Conservation (phyloP, 805 yeast genomes). For the Cyberlindnera maritima region DNA sequence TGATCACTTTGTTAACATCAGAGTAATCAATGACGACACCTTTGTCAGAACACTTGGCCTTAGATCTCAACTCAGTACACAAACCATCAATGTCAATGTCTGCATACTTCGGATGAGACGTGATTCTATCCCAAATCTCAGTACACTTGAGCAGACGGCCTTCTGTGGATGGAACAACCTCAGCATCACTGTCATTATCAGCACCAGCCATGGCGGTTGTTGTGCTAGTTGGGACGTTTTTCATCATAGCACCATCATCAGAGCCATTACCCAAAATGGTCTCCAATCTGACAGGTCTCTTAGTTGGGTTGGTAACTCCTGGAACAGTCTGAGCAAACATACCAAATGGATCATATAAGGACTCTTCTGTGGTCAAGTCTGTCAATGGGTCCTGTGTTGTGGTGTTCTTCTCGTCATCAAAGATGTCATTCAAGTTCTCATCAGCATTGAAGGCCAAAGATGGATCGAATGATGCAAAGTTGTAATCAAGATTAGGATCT, state of each 20-base stretch:
- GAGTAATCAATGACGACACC: conserved; percentile 85
- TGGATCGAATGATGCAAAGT: conserved; percentile 45
- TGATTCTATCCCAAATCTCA: conserved; percentile 94
- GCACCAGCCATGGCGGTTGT: conserved; percentile 3
- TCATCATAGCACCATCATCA: not conserved
- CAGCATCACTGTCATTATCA: conserved; percentile 27
- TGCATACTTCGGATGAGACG: conserved; percentile 89
- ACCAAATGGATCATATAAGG: conserved; percentile 53
- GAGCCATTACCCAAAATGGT: not conserved
- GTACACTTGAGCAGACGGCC: conserved; percentile 67
- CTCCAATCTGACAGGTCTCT: not conserved
- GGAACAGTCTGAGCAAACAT: conserved; percentile 16
- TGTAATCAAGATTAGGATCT: conserved; percentile 23
- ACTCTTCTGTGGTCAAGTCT: conserved; percentile 51
- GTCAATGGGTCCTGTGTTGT: conserved; percentile 35
- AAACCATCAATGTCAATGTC: conserved; percentile 93
- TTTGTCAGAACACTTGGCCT: conserved; percentile 91
- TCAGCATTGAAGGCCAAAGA: conserved; percentile 43
- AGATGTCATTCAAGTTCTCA: conserved; percentile 10
- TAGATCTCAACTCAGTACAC: conserved; percentile 82
- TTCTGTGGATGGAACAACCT: conserved; percentile 70
- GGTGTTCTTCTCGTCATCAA: conserved; percentile 19
- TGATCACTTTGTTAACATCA: conserved; percentile 65
- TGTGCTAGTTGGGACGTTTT: not conserved
- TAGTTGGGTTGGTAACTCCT: not conserved